These are phyloP conservation scores for Talaromyces proteolyticus DNA, from an alignment of 495 filamentous ascomycete genomes.

Conservation along the genomic window DNA sequence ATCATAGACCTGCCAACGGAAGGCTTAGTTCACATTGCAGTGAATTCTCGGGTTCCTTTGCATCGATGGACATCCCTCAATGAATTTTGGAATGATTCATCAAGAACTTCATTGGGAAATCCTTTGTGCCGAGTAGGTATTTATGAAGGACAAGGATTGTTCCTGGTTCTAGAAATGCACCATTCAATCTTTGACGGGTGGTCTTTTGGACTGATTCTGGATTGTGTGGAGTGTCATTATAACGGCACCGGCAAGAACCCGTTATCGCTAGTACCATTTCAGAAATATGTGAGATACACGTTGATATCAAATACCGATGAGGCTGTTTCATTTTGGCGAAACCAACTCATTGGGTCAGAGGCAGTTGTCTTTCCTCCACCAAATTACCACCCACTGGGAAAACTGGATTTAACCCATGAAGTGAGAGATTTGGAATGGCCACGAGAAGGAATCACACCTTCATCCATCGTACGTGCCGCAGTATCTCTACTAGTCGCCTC, in stretches of 20 bases:
- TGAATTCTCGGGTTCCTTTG: too few species aligned
- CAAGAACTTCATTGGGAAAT: not conserved
- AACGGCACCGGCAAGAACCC: too few species aligned
- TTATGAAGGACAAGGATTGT: slow-evolving; percentile 35
- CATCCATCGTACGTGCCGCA: slow-evolving; percentile 34
- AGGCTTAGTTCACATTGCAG: slow-evolving; percentile 47
- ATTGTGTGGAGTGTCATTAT: not conserved
- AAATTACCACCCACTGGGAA: too few species aligned
- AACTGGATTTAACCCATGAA: too few species aligned
- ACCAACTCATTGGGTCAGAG: too few species aligned
- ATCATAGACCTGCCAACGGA: slow-evolving; percentile 20
- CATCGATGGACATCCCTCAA: slow-evolving; percentile 37
- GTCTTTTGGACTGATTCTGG: slow-evolving; percentile 7
- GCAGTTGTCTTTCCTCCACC: too few species aligned
- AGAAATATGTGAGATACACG: slow-evolving; percentile 17
- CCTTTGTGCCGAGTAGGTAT: not conserved
- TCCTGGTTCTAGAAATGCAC: slow-evolving; percentile 23
- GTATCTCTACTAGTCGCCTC: slow-evolving; percentile 25
- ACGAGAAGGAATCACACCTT: slow-evolving; percentile 11
- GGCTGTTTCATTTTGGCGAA: too few species aligned
- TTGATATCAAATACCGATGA: too few species aligned
- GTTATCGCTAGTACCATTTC: too few species aligned
- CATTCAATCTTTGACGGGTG: not conserved
- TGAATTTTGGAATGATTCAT: slow-evolving; percentile 29
- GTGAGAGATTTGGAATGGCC: too few species aligned